phyloP scores from a whole-genome alignment of 2,329 filamentous ascomycete species.

The Calonectria crousiana region DNA sequence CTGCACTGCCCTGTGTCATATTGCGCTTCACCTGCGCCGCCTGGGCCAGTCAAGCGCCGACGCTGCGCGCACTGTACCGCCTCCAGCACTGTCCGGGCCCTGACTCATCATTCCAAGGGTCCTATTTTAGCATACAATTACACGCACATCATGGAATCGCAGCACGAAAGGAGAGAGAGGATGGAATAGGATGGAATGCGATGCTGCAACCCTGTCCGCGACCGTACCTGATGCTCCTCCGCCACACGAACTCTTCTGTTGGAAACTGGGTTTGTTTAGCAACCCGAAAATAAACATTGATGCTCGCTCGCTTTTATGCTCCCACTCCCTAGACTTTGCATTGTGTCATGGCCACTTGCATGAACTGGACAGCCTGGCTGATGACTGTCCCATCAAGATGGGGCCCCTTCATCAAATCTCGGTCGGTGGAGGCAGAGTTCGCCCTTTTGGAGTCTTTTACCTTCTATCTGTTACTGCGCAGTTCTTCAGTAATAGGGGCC shows the following conservation, averaged over 20 bases:
- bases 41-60: not conserved
- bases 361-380: constrained; percentile 27
- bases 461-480: constrained; percentile 13
- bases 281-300: not conserved
- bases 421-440: not conserved
- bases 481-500: not conserved
- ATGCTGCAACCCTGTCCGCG: not conserved
- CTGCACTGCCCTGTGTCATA: constrained; percentile 1
- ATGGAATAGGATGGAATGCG: not conserved
- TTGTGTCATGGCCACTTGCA: constrained; percentile 15
- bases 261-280: not conserved
- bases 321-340: not conserved
- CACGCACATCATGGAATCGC: not conserved
- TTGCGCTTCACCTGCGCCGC: not conserved
- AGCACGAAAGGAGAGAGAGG: no score
- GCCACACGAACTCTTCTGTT: constrained; percentile 1
- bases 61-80: not conserved
- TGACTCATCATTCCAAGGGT: constrained; percentile 10
- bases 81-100: not conserved
- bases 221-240: not conserved
- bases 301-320: constrained; percentile 5
- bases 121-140: constrained; percentile 5
- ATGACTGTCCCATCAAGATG: not conserved
- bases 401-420: constrained; percentile 17
- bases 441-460: not conserved